Evolutionary conservation across 257 asterid species (phyloP).

Genomic region (Plantago major): DNA sequence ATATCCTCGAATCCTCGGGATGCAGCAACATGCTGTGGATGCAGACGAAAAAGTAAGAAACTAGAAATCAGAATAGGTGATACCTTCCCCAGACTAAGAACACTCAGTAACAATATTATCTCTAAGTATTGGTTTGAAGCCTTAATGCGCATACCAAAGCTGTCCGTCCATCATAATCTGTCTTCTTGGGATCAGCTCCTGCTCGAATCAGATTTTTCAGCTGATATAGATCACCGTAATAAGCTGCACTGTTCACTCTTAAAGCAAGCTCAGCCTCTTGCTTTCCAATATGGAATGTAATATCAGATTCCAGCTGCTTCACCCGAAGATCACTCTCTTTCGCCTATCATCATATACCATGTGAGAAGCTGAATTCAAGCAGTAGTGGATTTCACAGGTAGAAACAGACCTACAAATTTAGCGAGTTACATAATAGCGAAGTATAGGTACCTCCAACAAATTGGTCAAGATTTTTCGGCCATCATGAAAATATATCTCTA

Average conservation of each 20-base stretch:
- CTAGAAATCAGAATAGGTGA: background rate
- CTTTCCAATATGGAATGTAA: constrained; percentile 62
- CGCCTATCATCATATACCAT: constrained; percentile 36
- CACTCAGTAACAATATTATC: too few species aligned
- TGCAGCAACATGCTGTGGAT: constrained; percentile 87
- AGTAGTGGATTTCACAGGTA: too few species aligned
- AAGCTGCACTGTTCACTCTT: constrained; percentile 80
- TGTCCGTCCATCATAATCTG: constrained; percentile 85
- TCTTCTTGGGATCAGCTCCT: constrained; percentile 87
- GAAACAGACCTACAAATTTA: too few species aligned
- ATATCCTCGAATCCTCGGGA: constrained; percentile 78
- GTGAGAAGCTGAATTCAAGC: too few species aligned
- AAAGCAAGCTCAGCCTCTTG: constrained; percentile 92
- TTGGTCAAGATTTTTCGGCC: constrained; percentile 77
- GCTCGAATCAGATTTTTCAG: constrained; percentile 65
- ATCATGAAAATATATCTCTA: constrained; percentile 81
- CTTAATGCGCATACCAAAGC: constrained; percentile 52
- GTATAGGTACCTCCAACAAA: constrained; percentile 63
- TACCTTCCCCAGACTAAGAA: too few species aligned
- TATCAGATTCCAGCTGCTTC: constrained; percentile 78
- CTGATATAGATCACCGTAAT: constrained; percentile 74
- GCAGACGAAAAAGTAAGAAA: background rate
- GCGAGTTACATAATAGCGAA: too few species aligned
- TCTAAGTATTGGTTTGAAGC: background rate
- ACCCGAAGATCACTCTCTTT: constrained; percentile 60